Evolutionary conservation across 2,329 filamentous ascomycete species (phyloP).

Genomic region (Albifimbria verrucaria): DNA sequence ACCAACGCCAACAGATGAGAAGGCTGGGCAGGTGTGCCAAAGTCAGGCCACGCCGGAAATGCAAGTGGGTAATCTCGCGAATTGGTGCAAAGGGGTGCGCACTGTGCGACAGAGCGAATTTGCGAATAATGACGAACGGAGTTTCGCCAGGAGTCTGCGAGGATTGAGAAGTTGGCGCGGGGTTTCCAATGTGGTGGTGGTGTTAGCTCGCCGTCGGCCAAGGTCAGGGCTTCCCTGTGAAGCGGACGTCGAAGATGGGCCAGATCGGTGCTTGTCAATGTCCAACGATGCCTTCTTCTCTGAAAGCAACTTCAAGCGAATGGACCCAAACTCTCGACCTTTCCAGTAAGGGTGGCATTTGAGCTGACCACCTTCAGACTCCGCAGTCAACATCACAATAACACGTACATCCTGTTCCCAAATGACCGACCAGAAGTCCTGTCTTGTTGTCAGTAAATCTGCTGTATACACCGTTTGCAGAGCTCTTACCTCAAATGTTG

Average conservation of each 20-base stretch:
- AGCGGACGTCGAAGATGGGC: slow-evolving; percentile 24
- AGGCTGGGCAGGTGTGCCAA: slow-evolving; percentile 87
- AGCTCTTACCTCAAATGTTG: slow-evolving; percentile 76
- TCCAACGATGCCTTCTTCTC: slow-evolving; percentile 82
- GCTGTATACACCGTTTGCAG: not conserved
- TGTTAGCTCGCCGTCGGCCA: slow-evolving; percentile 52
- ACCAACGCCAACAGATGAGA: slow-evolving; percentile 82
- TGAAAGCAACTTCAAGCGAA: slow-evolving; percentile 72
- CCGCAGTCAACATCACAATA: slow-evolving; percentile 94
- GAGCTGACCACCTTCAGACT: slow-evolving; percentile 86
- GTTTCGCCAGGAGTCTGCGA: slow-evolving; percentile 45
- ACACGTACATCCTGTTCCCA: slow-evolving; percentile 97
- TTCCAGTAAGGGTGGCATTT: slow-evolving; percentile 97
- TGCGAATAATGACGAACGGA: slow-evolving; percentile 78
- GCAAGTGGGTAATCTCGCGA: slow-evolving; percentile 89
- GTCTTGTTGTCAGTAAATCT: slow-evolving; percentile 20
- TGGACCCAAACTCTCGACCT: slow-evolving; percentile 69
- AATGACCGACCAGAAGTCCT: slow-evolving; percentile 97
- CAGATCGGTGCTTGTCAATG: slow-evolving; percentile 50
- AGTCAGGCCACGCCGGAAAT: slow-evolving; percentile 98
- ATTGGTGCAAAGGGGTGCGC: slow-evolving; percentile 78
- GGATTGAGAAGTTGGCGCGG: slow-evolving; percentile 23
- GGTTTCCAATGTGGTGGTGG: slow-evolving; percentile 42
- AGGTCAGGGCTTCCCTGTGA: slow-evolving; percentile 30
- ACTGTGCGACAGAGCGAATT: slow-evolving; percentile 78